A percentile compares a stretch with the other conserved stretches of the same genome.
Conservation (phyloP, 805 yeast genomes). For the Zygoascus bituminiphila region DNA sequence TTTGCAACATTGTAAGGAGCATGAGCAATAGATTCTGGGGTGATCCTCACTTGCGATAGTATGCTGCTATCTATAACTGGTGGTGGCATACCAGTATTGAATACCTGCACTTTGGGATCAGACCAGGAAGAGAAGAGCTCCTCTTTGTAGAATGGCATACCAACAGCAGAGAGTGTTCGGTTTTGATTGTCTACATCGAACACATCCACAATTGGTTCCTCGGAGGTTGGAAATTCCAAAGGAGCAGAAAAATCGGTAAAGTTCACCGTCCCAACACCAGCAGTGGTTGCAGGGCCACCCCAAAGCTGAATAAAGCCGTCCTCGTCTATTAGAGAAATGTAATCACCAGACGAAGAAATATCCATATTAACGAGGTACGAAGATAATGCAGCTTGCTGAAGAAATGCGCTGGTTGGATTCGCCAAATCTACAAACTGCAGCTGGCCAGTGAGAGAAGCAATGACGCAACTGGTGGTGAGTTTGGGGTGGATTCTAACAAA, state of each 20-base stretch:
- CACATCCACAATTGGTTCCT: conserved; percentile 12
- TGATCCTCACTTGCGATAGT: conserved; percentile 29
- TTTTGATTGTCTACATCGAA: conserved; percentile 34
- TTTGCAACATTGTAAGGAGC: conserved; percentile 51
- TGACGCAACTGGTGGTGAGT: conserved; percentile 64
- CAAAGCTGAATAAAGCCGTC: conserved; percentile 58
- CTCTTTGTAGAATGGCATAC: conserved; percentile 80
- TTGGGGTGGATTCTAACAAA: conserved; percentile 82
- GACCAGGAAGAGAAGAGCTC: conserved; percentile 78
- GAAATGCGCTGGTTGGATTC: conserved; percentile 58
- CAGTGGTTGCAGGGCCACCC: conserved; percentile 31
- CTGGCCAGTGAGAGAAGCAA: conserved; percentile 72
- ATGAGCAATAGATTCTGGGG: conserved; percentile 44
- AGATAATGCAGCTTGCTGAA: conserved; percentile 58
- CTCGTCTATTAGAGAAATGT: conserved; percentile 59
- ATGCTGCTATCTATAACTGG: conserved; percentile 43
- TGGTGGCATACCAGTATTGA: conserved; percentile 57
- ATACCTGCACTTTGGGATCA: conserved; percentile 29
- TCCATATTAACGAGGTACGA: conserved; percentile 43
- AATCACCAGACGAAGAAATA: conserved; percentile 67
- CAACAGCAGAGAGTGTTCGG: conserved; percentile 60
- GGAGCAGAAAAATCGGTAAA: conserved; percentile 50
- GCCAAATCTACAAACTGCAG: conserved; percentile 77
- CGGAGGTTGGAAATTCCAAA: conserved; percentile 28
- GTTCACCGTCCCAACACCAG: conserved; percentile 22